Conservation (phyloP, 75 land plant genomes). For the Isoetes taiwanensis region DNA sequence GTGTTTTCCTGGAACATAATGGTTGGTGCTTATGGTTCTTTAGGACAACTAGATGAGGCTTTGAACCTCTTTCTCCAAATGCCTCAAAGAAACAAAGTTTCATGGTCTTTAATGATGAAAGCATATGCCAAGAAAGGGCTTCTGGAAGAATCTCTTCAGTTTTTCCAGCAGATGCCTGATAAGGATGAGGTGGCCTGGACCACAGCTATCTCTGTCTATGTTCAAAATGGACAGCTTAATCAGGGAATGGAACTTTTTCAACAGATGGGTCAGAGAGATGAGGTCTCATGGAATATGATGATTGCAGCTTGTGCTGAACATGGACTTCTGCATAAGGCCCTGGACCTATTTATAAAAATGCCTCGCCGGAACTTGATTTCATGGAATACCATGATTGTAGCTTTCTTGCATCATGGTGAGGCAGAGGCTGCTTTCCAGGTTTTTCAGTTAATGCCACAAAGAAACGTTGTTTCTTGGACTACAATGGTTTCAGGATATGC, state of each 20-base stretch:
- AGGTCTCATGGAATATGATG: conserved; percentile 3
- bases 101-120: too few species aligned
- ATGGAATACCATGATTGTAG: conserved; percentile 3
- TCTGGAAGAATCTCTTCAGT: too few species aligned
- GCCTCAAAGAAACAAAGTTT: too few species aligned
- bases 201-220: background rate
- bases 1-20: conserved; percentile 24
- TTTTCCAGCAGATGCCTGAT: background rate
- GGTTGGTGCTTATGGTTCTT: too few species aligned
- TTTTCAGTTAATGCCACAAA: background rate
- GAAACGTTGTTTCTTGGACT: conserved; percentile 2
- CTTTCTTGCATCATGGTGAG: background rate
- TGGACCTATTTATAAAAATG: background rate
- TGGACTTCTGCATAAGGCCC: background rate
- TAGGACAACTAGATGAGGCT: too few species aligned
- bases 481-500: background rate
- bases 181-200: background rate
- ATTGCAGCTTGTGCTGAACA: background rate
- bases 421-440: background rate
- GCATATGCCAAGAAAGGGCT: too few species aligned
- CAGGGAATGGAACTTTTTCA: background rate
- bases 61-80: too few species aligned
- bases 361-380: background rate
- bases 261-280: background rate
- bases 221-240: background rate